Evolutionary conservation across 129 eudicot genomes (phyloP).

Genomic region (Tanacetum coccineum): DNA sequence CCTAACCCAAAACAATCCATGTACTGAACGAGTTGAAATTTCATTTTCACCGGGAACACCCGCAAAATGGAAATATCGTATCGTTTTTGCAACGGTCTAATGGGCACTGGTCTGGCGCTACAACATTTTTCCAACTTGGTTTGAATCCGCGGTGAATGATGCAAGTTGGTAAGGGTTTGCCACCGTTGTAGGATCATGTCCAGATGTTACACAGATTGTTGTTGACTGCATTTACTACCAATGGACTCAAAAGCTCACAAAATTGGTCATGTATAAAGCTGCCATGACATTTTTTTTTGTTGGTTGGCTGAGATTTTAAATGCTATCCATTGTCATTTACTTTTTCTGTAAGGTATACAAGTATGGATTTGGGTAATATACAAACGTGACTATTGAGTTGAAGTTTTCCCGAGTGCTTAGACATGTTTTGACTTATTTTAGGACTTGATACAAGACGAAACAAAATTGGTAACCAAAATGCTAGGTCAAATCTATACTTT

Average conservation of each 20-base stretch:
- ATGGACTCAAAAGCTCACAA: slow-evolving; percentile 24
- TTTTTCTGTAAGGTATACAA: neutral
- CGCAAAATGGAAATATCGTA: neutral
- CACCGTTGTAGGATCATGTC: neutral
- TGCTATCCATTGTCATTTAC: slow-evolving; percentile 5
- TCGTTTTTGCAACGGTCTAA: neutral
- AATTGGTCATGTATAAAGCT: slow-evolving; percentile 33
- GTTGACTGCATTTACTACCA: slow-evolving; percentile 21
- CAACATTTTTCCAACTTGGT: neutral
- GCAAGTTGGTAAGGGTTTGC: neutral
- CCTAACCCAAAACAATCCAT: no score
- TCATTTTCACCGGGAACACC: no score
- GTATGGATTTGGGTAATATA: neutral
- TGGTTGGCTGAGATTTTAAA: slow-evolving; percentile 29
- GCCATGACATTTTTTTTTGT: slow-evolving; percentile 22
- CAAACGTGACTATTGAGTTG: neutral
- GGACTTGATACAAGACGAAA: neutral
- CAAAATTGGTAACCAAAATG: no score
- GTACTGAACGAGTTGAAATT: no score
- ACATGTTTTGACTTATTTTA: neutral
- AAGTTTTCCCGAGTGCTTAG: neutral
- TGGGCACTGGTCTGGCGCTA: neutral
- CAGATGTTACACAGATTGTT: slow-evolving; percentile 19
- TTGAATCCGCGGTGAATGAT: slow-evolving; percentile 10
- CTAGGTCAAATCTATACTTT: no score